Percentiles rank a stretch among this genome's conserved stretches.
These are phyloP conservation scores for Rauvolfia tetraphylla DNA, from an alignment of 257 asterid genomes.

Conservation along the genomic window DNA sequence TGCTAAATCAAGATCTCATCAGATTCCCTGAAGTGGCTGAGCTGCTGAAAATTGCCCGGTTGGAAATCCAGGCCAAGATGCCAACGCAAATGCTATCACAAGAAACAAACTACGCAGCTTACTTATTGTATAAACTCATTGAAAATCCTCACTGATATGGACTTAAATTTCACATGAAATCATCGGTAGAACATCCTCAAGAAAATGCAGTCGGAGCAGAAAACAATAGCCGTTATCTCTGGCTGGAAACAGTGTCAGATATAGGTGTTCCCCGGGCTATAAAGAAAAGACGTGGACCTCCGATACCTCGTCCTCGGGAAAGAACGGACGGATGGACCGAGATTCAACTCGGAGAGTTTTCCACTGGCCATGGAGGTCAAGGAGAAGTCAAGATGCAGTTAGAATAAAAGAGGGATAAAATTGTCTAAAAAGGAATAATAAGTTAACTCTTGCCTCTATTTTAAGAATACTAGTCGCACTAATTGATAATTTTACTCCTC, in stretches of 20 bases:
- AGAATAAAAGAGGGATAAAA: constrained; percentile 2
- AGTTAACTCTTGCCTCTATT: too few species aligned
- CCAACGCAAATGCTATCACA: constrained; percentile 32
- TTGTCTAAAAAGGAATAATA: too few species aligned
- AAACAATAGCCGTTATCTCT: background rate
- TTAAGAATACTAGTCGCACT: too few species aligned
- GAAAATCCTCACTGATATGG: constrained; percentile 30
- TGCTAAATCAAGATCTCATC: background rate
- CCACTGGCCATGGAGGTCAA: constrained; percentile 15
- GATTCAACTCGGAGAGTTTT: constrained; percentile 32
- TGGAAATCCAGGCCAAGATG: constrained; percentile 51
- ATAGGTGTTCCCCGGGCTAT: background rate
- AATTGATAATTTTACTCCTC: too few species aligned
- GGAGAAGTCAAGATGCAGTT: constrained; percentile 16
- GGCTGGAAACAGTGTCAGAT: background rate
- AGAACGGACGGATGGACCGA: constrained; percentile 33
- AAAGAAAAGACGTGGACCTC: background rate
- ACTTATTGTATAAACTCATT: constrained; percentile 37
- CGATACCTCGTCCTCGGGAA: background rate
- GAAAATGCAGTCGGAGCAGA: background rate
- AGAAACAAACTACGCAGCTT: constrained; percentile 41
- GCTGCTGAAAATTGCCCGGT: constrained; percentile 51
- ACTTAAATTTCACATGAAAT: constrained; percentile 22
- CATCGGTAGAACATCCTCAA: background rate
- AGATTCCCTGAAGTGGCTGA: constrained; percentile 68